Evolutionary conservation across 176 grass and related monocot genomes (phyloP).

Genomic region (Ensete ventricosum): DNA sequence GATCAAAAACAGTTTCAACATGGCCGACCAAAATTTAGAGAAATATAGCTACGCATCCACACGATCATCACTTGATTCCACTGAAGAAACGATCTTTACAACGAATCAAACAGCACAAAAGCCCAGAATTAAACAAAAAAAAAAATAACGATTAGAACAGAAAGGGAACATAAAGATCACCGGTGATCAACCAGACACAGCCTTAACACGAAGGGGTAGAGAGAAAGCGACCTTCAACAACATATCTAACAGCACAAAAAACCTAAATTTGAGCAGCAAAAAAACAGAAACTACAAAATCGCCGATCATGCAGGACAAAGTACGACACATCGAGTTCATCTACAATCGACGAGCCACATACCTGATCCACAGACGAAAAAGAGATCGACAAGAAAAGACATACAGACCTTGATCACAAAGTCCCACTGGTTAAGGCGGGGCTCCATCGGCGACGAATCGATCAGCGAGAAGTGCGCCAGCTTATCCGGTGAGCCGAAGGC

Average conservation of each 20-base stretch:
- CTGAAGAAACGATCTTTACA: neutral
- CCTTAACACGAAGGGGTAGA: too few species aligned
- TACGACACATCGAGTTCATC: neutral
- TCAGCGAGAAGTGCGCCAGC: neutral
- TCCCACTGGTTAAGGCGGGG: neutral
- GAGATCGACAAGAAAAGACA: neutral
- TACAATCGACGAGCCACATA: neutral
- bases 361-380: too few species aligned
- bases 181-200: too few species aligned
- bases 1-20: neutral
- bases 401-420: neutral
- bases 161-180: too few species aligned
- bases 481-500: neutral
- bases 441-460: neutral
- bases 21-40: neutral
- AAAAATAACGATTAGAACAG: neutral
- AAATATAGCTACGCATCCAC: neutral
- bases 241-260: neutral
- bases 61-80: neutral
- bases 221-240: neutral
- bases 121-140: neutral
- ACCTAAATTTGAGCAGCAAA: neutral
- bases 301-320: neutral
- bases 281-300: neutral
- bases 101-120: neutral